These are phyloP conservation scores for Selenicereus undatus DNA, from an alignment of 148 eudicot species.

Conservation along the genomic window DNA sequence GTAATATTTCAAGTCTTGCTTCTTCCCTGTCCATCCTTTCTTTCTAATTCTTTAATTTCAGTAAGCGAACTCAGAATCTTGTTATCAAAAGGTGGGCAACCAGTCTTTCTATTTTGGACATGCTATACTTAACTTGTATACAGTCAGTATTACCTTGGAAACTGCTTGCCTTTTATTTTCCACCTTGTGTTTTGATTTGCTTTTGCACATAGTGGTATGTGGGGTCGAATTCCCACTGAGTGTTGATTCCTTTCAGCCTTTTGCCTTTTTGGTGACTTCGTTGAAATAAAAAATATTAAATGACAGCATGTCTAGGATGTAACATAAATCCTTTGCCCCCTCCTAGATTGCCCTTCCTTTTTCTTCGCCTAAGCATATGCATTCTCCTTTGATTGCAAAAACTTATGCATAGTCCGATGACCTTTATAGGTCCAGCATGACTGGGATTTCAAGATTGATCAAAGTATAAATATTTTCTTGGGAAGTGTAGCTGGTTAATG, in stretches of 20 bases:
- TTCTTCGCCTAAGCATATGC: too few species aligned
- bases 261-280: conserved; percentile 2
- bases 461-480: too few species aligned
- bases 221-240: conserved; percentile 19
- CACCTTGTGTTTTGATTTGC: conserved; percentile 17
- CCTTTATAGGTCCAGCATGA: too few species aligned
- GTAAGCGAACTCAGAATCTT: conserved; percentile 9
- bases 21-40: not conserved
- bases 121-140: conserved; percentile 17
- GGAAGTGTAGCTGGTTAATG: not conserved
- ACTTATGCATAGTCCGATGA: too few species aligned
- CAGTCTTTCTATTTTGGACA: conserved; percentile 6
- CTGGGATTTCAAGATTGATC: too few species aligned
- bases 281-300: too few species aligned
- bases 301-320: too few species aligned
- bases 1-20: conserved; percentile 21
- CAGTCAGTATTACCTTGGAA: not conserved
- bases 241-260: not conserved
- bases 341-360: too few species aligned
- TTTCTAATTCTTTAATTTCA: not conserved
- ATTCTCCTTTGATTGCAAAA: too few species aligned
- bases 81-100: conserved; percentile 1
- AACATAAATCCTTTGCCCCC: too few species aligned
- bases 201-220: conserved; percentile 15
- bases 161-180: conserved; percentile 1